phyloP scores from a whole-genome alignment of 176 grass and related monocot genomes.

The Ananas comosus region DNA sequence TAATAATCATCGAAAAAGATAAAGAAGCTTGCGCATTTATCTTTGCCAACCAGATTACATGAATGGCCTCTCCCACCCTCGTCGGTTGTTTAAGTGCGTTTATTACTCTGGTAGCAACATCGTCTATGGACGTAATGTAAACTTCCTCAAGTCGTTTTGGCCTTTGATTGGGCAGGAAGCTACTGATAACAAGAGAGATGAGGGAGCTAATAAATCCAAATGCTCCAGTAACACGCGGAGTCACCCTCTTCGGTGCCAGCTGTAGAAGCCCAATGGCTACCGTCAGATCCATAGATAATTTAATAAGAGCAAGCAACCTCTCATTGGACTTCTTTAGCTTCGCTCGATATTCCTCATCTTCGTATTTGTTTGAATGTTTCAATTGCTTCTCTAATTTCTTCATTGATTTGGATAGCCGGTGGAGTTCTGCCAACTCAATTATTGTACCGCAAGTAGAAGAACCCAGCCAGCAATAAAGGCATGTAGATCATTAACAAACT shows the following conservation, averaged over 20 bases:
- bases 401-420: slow-evolving; percentile 50
- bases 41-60: too few species aligned
- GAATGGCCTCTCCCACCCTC: background rate
- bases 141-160: slow-evolving; percentile 29
- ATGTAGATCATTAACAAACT: too few species aligned
- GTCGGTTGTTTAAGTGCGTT: background rate
- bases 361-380: slow-evolving; percentile 37
- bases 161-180: slow-evolving; percentile 56
- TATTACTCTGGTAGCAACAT: background rate
- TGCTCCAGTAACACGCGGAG: slow-evolving; percentile 64
- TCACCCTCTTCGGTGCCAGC: slow-evolving; percentile 63
- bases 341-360: slow-evolving; percentile 63
- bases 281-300: slow-evolving; percentile 61
- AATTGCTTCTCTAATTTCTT: slow-evolving; percentile 71
- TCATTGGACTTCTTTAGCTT: slow-evolving; percentile 74
- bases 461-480: slow-evolving; percentile 29
- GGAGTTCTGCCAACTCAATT: slow-evolving; percentile 54
- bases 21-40: too few species aligned
- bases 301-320: slow-evolving; percentile 61
- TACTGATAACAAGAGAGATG: slow-evolving; percentile 79
- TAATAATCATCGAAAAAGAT: too few species aligned
- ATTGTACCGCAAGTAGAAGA: slow-evolving; percentile 2
- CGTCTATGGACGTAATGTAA: background rate
- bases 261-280: slow-evolving; percentile 72
- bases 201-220: slow-evolving; percentile 68